phyloP scores from a whole-genome alignment of 192 early-diverging fungal genomes.

The Coemansia furcata region DNA sequence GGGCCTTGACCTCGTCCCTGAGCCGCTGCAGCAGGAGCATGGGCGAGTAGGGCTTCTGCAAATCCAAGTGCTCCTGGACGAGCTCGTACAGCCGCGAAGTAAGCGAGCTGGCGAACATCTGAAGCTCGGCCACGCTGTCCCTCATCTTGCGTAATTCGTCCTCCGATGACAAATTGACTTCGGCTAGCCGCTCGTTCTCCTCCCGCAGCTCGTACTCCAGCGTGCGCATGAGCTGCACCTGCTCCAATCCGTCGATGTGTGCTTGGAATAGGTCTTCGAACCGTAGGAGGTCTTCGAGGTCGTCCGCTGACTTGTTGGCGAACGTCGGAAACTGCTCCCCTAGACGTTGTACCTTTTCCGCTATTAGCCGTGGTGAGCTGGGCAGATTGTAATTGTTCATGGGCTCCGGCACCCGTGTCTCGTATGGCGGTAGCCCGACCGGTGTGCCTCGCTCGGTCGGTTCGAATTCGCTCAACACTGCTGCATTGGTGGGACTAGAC shows the following conservation, averaged over 20 bases:
- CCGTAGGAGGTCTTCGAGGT: constrained; percentile 49
- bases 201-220: constrained; percentile 50
- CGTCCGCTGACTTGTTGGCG: constrained; percentile 54
- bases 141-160: constrained; percentile 45
- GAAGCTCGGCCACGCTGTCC: constrained; percentile 48
- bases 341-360: constrained; percentile 29
- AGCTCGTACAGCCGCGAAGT: constrained; percentile 50
- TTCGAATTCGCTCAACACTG: constrained; percentile 21
- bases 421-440: constrained; percentile 21
- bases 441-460: neutral
- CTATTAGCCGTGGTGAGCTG: constrained; percentile 7
- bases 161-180: constrained; percentile 46
- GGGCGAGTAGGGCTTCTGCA: constrained; percentile 51
- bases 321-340: constrained; percentile 52
- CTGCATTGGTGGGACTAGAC: neutral
- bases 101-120: constrained; percentile 51
- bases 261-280: constrained; percentile 55
- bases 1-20: constrained; percentile 7
- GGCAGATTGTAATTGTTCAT: constrained; percentile 55
- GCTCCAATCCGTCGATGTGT: constrained; percentile 53
- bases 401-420: constrained; percentile 39
- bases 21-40: constrained; percentile 24
- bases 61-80: constrained; percentile 48
- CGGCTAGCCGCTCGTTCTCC: constrained; percentile 50
- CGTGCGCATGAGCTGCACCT: constrained; percentile 53